These are phyloP conservation scores for Begonia peltatifolia DNA, from an alignment of 306 rosid species.

Conservation along the genomic window DNA sequence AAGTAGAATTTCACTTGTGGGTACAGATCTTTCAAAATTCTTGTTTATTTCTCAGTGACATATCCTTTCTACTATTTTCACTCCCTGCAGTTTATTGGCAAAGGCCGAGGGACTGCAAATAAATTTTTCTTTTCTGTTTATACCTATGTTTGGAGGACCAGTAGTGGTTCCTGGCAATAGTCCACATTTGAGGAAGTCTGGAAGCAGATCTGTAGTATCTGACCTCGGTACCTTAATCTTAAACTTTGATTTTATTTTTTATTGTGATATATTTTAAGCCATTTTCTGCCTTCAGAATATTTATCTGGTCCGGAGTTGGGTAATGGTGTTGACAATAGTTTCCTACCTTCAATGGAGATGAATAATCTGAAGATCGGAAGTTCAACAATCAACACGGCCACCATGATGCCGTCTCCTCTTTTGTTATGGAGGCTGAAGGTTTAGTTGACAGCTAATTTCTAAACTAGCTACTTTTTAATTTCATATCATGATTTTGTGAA, in stretches of 20 bases:
- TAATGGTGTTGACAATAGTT: slow-evolving; percentile 52
- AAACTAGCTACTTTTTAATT: neutral
- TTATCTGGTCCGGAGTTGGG: slow-evolving; percentile 44
- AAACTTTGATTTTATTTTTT: neutral
- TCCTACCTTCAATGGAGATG: slow-evolving; percentile 33
- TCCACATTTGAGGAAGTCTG: slow-evolving; percentile 92
- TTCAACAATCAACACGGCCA: slow-evolving; percentile 23
- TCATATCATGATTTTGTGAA: neutral
- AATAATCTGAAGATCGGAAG: slow-evolving; percentile 34
- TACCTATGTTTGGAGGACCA: slow-evolving; percentile 79
- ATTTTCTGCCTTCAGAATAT: slow-evolving; percentile 13
- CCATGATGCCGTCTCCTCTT: slow-evolving; percentile 68
- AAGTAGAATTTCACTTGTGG: too few relatives aligned
- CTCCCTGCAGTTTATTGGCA: neutral
- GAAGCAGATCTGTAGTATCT: slow-evolving; percentile 74
- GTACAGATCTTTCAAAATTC: too few relatives aligned
- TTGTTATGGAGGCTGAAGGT: slow-evolving; percentile 93
- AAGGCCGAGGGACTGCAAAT: neutral
- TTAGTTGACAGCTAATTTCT: neutral
- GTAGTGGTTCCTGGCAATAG: slow-evolving; percentile 46
- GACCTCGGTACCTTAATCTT: slow-evolving; percentile 52
- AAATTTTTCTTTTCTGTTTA: slow-evolving; percentile 16
- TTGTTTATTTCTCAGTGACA: too few relatives aligned
- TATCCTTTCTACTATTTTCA: neutral
- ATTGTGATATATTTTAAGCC: neutral